A percentile compares a stretch with the other conserved stretches of the same genome.
Evolutionary conservation across 2,329 filamentous ascomycete species (phyloP).

Genomic region (Talaromyces verruculosus): DNA sequence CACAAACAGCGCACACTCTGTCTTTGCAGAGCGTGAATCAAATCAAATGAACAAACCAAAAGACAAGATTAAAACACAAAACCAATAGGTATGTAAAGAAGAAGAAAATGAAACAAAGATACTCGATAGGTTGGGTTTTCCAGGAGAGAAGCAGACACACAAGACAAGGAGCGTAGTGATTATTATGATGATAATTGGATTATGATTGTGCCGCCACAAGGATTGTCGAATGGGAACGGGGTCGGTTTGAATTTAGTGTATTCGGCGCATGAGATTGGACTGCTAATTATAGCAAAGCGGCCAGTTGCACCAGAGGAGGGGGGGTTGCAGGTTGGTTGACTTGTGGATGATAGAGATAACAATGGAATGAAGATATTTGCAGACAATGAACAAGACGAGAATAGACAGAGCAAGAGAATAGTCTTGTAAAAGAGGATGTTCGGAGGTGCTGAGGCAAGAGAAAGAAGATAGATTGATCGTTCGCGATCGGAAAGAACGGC

Average conservation of each 20-base stretch:
- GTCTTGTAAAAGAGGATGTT: neutral
- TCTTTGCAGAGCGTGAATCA: neutral
- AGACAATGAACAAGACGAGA: neutral
- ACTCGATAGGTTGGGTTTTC: neutral
- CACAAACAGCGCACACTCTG: slow-evolving; percentile 7
- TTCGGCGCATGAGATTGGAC: slow-evolving; percentile 4
- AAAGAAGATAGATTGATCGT: slow-evolving; percentile 3
- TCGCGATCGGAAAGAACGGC: slow-evolving; percentile 6
- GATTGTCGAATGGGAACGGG: slow-evolving; percentile 16
- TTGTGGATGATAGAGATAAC: neutral
- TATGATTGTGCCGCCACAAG: slow-evolving; percentile 1
- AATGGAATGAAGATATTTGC: neutral
- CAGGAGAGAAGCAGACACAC: neutral
- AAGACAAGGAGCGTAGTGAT: neutral
- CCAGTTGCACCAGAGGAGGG: slow-evolving; percentile 3
- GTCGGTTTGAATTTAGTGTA: slow-evolving; percentile 5
- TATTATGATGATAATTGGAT: slow-evolving; percentile 9
- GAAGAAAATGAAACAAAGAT: slow-evolving; percentile 1
- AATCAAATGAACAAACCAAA: neutral
- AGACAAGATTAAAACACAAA: slow-evolving; percentile 7
- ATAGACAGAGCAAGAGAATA: neutral
- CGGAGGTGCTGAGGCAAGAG: neutral
- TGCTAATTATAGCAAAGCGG: slow-evolving; percentile 23
- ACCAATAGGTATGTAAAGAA: slow-evolving; percentile 8
- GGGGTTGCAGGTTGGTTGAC: no score